These are phyloP conservation scores for Saturnispora saitoi DNA, from an alignment of 805 yeast genomes.

Conservation along the genomic window DNA sequence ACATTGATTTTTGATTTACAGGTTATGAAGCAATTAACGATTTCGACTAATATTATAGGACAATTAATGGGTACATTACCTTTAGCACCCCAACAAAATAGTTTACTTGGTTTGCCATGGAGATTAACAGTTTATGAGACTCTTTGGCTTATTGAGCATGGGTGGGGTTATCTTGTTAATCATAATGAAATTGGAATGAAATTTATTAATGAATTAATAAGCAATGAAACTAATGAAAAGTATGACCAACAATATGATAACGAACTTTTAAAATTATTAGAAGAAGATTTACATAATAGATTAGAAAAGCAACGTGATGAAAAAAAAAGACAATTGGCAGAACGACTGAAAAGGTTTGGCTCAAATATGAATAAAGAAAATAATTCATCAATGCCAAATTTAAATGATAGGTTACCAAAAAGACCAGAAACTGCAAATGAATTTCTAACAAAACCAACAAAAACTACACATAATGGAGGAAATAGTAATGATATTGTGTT, in stretches of 20 bases:
- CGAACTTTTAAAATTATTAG: neutral
- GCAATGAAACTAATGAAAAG: neutral
- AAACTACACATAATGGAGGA: neutral
- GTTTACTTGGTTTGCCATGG: slow-evolving; percentile 79
- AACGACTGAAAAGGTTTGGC: slow-evolving; percentile 12
- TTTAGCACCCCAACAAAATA: slow-evolving; percentile 86
- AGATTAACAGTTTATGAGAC: slow-evolving; percentile 68
- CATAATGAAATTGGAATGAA: neutral
- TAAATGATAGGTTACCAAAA: slow-evolving; percentile 9
- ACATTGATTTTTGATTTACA: slow-evolving; percentile 48
- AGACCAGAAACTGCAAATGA: slow-evolving; percentile 2
- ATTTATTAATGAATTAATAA: slow-evolving; percentile 2
- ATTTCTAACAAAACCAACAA: neutral
- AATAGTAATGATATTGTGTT: slow-evolving; percentile 13
- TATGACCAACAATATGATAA: neutral
- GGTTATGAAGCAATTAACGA: slow-evolving; percentile 46
- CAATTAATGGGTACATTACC: slow-evolving; percentile 77
- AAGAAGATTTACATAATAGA: slow-evolving; percentile 8
- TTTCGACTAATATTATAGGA: slow-evolving; percentile 58
- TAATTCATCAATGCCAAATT: slow-evolving; percentile 14
- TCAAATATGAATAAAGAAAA: neutral
- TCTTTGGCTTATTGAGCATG: slow-evolving; percentile 43
- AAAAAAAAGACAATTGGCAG: slow-evolving; percentile 10
- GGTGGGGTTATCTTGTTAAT: slow-evolving; percentile 14
- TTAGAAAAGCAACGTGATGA: slow-evolving; percentile 12